Conservation (phyloP, 2,329 filamentous ascomycete genomes). For the Cladophialophora psammophila region DNA sequence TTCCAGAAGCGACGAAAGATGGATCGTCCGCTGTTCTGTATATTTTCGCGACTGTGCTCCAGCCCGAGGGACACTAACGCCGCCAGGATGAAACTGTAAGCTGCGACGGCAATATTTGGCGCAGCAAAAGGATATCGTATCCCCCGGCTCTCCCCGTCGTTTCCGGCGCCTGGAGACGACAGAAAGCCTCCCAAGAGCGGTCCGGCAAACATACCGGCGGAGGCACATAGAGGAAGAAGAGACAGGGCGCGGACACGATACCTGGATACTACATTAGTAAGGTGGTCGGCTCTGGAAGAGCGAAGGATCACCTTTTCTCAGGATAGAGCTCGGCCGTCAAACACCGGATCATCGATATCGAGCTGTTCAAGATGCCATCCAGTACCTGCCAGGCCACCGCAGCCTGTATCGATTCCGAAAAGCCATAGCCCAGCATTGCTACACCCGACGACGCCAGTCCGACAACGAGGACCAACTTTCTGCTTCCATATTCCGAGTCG, state of each 20-base stretch:
- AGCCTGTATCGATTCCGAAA: slow-evolving; percentile 66
- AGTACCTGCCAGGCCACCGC: slow-evolving; percentile 70
- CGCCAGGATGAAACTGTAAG: slow-evolving; percentile 64
- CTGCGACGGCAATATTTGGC: slow-evolving; percentile 70
- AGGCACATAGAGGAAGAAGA: slow-evolving; percentile 71
- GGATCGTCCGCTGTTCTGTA: slow-evolving; percentile 41
- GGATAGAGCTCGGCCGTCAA: slow-evolving; percentile 75
- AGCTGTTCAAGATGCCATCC: slow-evolving; percentile 58
- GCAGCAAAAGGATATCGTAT: slow-evolving; percentile 70
- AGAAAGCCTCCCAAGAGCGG: slow-evolving; percentile 54
- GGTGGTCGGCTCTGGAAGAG: not conserved
- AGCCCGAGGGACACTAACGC: slow-evolving; percentile 66
- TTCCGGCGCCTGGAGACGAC: not conserved
- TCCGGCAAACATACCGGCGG: slow-evolving; percentile 66
- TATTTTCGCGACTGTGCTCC: slow-evolving; percentile 61
- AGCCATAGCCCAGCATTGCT: slow-evolving; percentile 71
- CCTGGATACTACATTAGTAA: slow-evolving; percentile 35
- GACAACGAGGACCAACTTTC: slow-evolving; percentile 78
- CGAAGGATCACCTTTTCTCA: slow-evolving; percentile 58
- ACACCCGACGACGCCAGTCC: slow-evolving; percentile 73
- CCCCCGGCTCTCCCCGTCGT: slow-evolving; percentile 58
- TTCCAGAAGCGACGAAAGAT: not conserved
- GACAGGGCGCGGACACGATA: slow-evolving; percentile 62
- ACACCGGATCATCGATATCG: slow-evolving; percentile 71
- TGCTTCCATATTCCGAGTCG: slow-evolving; percentile 68